Evolutionary conservation across 83 land plant genomes (phyloP), one percentile per base, ranked within the genome.

Genomic region (Diphasiastrum complanatum): DNA sequence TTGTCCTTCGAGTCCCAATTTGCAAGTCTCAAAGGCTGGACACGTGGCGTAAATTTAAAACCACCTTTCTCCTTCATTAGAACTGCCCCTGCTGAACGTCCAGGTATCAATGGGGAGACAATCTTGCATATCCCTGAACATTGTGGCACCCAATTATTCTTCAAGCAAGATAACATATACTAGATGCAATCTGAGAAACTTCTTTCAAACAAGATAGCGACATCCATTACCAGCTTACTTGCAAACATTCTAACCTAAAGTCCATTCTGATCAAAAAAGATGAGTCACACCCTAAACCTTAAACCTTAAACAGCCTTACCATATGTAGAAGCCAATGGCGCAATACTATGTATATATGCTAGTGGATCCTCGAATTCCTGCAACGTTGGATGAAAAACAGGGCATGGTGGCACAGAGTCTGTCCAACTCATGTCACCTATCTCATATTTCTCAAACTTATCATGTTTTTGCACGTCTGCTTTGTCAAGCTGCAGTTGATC

Each of bases 41-140:
- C 85, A 57, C 83, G 71, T n/a, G 97, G 80, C 6, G 80, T 71
- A 61, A 91, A 91, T 66, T 83, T 86, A 45, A 91, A 91, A 5
- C 83, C 83, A 48, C 68, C 54, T 41, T 84, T 85, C 56, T 91
- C 97, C 68, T 86, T 86, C 81, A 69, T 84, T 41, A 91, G 73
- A 2, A 91, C 97, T 26, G 68, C 71, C 14, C 97, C 95, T 55
- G 93, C 97, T 52, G 97, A 89, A 22, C 86, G 89, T 36, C 76
- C 52, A 47, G 97, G 78, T 63, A 52, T 64, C 31, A 87, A 22
- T 22, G 97, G 97, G 5, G 97, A 82, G 50, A 91, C 61, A 60
- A 91, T 91, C 69, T 91, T 91, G 78, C 93, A 86, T 20, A 91
- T 82, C 11, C 97, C 97, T 91, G 68, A n/a, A n/a, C 43, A 16